Conservation (phyloP, 129 eudicot genomes). For the Tagetes erecta region DNA sequence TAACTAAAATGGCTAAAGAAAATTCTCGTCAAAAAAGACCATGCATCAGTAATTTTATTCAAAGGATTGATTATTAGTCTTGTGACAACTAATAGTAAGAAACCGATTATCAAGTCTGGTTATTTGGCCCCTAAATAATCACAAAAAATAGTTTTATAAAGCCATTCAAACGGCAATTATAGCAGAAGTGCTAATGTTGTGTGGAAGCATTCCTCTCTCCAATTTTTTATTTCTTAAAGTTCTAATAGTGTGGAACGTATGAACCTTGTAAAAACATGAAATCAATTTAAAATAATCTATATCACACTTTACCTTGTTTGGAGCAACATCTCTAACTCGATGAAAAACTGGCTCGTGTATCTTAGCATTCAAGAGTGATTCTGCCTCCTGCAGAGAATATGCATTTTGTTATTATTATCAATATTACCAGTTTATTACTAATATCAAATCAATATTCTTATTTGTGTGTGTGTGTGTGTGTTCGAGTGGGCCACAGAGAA, state of each 20-base stretch:
- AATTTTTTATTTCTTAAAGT: background rate
- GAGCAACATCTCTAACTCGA: slow-evolving; percentile 98
- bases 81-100: background rate
- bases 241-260: background rate
- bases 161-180: slow-evolving; percentile 1
- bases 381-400: slow-evolving; percentile 65
- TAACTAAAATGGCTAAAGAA: background rate
- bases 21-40: background rate
- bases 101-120: background rate
- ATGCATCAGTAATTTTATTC: background rate
- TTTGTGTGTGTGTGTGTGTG: background rate
- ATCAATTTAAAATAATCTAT: background rate
- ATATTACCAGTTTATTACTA: background rate
- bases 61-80: background rate
- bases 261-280: background rate
- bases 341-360: slow-evolving; percentile 73
- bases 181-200: background rate
- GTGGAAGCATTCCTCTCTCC: slow-evolving; percentile 4
- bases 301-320: slow-evolving; percentile 77
- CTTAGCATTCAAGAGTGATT: slow-evolving; percentile 63
- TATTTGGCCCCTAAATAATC: slow-evolving; percentile 5
- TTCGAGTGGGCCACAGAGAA: background rate
- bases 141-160: background rate
- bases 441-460: background rate
- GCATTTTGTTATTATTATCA: background rate